Conservation (phyloP, 2,329 filamentous ascomycete species). For the Metarhizium humberi region DNA sequence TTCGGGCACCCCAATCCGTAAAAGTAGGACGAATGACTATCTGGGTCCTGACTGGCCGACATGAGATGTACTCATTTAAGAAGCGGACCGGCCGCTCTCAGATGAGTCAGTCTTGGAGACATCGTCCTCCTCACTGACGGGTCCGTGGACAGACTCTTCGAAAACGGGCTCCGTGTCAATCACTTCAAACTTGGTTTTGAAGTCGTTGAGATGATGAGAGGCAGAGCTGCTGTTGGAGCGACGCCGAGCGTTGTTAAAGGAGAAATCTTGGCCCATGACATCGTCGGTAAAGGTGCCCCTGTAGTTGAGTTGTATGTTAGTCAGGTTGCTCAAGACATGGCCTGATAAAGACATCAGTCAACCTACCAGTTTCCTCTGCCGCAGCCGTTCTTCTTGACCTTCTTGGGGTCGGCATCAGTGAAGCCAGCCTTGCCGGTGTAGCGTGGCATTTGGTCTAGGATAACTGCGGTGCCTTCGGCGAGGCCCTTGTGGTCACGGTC, state of each 20-base stretch:
- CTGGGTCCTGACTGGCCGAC: constrained; percentile 8
- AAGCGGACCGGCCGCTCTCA: constrained; percentile 49
- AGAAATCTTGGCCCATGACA: constrained; percentile 74
- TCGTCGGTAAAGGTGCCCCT: constrained; percentile 84
- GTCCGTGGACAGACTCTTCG: constrained; percentile 74
- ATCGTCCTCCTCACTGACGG: constrained; percentile 46
- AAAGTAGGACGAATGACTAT: constrained; percentile 11
- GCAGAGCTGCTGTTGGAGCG: constrained; percentile 84
- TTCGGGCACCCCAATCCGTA: not conserved
- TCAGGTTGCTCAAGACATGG: not conserved
- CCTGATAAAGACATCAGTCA: not conserved
- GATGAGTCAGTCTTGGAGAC: constrained; percentile 48
- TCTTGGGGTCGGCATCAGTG: constrained; percentile 74
- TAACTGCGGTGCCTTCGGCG: constrained; percentile 61
- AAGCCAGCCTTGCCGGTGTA: constrained; percentile 89
- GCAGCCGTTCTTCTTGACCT: constrained; percentile 92
- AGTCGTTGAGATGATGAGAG: constrained; percentile 60
- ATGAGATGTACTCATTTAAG: constrained; percentile 30
- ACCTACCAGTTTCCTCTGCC: constrained; percentile 91
- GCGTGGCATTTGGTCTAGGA: constrained; percentile 70
- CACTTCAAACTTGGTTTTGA: constrained; percentile 96
- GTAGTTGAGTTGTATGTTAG: not conserved
- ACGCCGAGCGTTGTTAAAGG: constrained; percentile 75
- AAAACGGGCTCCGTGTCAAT: constrained; percentile 86
- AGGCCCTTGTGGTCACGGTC: constrained; percentile 81